A percentile compares a stretch with the other conserved stretches of the same genome.
Conservation (phyloP, 78 protist species). For the Bigelowiella natans region DNA sequence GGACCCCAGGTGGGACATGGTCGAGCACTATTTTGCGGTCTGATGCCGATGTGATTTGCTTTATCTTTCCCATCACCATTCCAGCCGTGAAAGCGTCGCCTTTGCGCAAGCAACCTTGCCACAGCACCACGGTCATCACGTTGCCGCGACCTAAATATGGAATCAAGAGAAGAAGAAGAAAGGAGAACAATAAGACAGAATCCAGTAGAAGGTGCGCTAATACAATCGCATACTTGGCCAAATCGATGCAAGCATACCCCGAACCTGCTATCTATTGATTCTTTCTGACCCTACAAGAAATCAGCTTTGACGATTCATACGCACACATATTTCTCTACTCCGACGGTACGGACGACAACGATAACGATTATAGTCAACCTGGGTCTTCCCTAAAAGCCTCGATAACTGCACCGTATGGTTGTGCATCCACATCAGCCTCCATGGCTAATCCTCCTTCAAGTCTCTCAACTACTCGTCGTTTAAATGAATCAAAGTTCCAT, state of each 20-base stretch:
- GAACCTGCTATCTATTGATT: too few species aligned
- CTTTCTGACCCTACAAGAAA: too few species aligned
- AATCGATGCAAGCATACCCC: too few species aligned
- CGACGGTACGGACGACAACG: too few species aligned
- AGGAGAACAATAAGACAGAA: too few species aligned
- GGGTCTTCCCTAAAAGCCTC: not conserved
- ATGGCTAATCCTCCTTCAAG: not conserved
- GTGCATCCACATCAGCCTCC: not conserved
- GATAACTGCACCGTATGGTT: not conserved
- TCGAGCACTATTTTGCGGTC: not conserved
- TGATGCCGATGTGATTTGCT: not conserved
- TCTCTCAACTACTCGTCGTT: not conserved
- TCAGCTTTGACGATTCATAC: too few species aligned
- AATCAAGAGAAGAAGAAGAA: too few species aligned
- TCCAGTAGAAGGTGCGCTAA: too few species aligned
- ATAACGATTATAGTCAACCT: too few species aligned
- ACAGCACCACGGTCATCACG: not conserved
- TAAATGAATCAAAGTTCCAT: not conserved
- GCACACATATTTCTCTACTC: too few species aligned
- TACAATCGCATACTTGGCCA: too few species aligned
- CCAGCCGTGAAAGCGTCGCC: not conserved
- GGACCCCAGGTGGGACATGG: not conserved
- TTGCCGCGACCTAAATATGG: not conserved
- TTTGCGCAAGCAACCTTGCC: not conserved
- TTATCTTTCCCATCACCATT: not conserved